Evolutionary conservation across 345 rosid species (phyloP).

Genomic region (Kernera saxatilis): DNA sequence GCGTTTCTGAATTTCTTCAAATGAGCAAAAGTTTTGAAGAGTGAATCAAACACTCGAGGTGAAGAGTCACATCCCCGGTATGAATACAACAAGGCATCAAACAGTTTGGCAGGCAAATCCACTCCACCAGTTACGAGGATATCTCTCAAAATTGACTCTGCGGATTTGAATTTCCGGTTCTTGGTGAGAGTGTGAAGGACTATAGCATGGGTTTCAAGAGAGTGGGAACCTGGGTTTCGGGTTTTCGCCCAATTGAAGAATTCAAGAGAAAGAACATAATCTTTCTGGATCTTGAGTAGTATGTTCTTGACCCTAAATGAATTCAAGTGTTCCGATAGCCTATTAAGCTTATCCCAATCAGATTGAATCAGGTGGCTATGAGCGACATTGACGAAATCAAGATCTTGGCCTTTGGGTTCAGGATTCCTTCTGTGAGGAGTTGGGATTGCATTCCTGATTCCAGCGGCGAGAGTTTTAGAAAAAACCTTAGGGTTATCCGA

Average conservation of each 20-base stretch:
- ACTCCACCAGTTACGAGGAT: constrained; percentile 17
- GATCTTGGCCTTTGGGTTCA: constrained; percentile 68
- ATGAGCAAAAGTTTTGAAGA: constrained; percentile 66
- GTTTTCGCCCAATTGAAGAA: constrained; percentile 64
- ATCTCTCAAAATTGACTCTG: constrained; percentile 49
- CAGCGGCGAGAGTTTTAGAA: constrained; percentile 15
- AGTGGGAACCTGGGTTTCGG: constrained; percentile 40
- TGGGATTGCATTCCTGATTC: constrained; percentile 41
- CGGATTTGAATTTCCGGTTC: constrained; percentile 63
- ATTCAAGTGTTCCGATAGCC: constrained; percentile 38
- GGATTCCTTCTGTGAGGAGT: constrained; percentile 62
- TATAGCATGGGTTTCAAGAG: constrained; percentile 55
- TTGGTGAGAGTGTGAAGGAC: constrained; percentile 68
- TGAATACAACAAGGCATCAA: constrained; percentile 52
- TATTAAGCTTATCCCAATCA: constrained; percentile 63
- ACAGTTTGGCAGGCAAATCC: constrained; percentile 52
- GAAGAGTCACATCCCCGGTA: constrained; percentile 74
- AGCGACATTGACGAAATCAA: constrained; percentile 73
- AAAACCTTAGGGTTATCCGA: constrained; percentile 1
- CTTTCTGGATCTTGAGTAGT: constrained; percentile 56
- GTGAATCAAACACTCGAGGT: constrained; percentile 63
- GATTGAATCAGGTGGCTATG: constrained; percentile 81
- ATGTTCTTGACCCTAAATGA: constrained; percentile 57
- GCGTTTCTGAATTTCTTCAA: constrained; percentile 71
- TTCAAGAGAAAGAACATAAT: constrained; percentile 62